A percentile compares a stretch with the other conserved stretches of the same genome.
Evolutionary conservation across 768 basidiomycete genomes (phyloP).

Genomic region (Paxillus involutus): DNA sequence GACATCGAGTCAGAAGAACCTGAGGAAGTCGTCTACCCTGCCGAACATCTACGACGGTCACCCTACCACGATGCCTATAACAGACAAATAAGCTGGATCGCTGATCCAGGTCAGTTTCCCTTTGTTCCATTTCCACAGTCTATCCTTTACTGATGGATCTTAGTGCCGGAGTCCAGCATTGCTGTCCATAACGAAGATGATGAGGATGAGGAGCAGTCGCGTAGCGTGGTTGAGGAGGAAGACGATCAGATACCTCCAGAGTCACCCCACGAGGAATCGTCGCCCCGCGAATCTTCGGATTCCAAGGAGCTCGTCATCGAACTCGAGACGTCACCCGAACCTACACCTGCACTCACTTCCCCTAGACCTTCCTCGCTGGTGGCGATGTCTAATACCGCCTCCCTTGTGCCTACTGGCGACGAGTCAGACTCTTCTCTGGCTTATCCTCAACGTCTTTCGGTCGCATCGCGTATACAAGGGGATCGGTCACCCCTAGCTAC

Average conservation of each 20-base stretch:
- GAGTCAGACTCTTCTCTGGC: slow-evolving; percentile 50
- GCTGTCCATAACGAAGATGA: slow-evolving; percentile 56
- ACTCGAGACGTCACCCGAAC: slow-evolving; percentile 58
- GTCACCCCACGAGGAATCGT: slow-evolving; percentile 50
- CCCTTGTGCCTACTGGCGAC: slow-evolving; percentile 41
- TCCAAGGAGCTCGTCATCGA: slow-evolving; percentile 66
- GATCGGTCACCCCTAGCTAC: slow-evolving; percentile 57
- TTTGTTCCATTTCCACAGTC: background rate
- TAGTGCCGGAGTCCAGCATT: slow-evolving; percentile 64
- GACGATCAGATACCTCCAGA: slow-evolving; percentile 52
- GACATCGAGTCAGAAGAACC: slow-evolving; percentile 34
- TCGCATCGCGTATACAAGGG: slow-evolving; percentile 58
- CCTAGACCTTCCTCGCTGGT: slow-evolving; percentile 51
- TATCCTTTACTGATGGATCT: slow-evolving; percentile 9
- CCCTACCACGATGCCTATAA: slow-evolving; percentile 49
- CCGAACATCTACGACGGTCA: slow-evolving; percentile 52
- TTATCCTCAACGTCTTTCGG: slow-evolving; percentile 61
- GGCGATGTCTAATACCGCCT: slow-evolving; percentile 42
- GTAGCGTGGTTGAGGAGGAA: slow-evolving; percentile 38
- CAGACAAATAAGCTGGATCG: slow-evolving; percentile 76
- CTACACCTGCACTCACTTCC: slow-evolving; percentile 41
- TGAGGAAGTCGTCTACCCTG: slow-evolving; percentile 64
- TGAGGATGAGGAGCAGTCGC: slow-evolving; percentile 42
- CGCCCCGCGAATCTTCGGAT: slow-evolving; percentile 54
- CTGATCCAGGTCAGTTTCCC: slow-evolving; percentile 58